Evolutionary conservation across 495 filamentous ascomycete species (phyloP), one percentile per base, ranked within the genome.

Genomic region (Lepidopterella palustris): DNA sequence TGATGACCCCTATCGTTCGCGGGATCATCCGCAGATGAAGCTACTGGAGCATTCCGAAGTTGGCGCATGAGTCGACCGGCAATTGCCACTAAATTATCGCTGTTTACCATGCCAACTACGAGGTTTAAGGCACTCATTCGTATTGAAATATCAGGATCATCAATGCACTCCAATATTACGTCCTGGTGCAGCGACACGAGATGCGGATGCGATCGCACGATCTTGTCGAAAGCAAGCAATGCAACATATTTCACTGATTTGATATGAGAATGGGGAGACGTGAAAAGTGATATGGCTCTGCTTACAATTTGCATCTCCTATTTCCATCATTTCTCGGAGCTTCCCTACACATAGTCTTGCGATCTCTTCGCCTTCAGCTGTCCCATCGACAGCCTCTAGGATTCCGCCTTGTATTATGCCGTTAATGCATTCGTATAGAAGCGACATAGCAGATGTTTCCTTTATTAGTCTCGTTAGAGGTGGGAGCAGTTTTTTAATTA

Each of bases 391-490:
- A 15, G 85, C 84, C 29, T 88, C 89, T 27, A 98, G 76, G 57
- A 98, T 95, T 0, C 93, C 93, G 9, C 93, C 95, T 70, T 95
- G 90, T 32, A 98, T 95, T 59, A 98, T 92, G 20, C 93, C 95
- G 73, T 95, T 97, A 68, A 98, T 96, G 67, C 95, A 98, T 71
- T 98, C 93, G 58, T 98, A 98, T 4, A 97, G 76, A 18, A 98
- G 74, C 4, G 92, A 97, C 93, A 96, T 98, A 8, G 93, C 95
- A 25, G 88, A 85, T 0, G 95, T 97, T 1, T 91, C 95, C 63
- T 86, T 85, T 62, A 98, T 97, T 20, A 98, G 84, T 62, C 87
- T 89, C 0, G 90, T 95, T 55, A 98, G 77, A 18, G 93, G 95
- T n/a, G 92, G 90, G 11, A 97, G 76, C n/a, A 98, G 78, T 71